Percentiles rank a stretch among this genome's conserved stretches.
phyloP scores from a whole-genome alignment of 2,329 filamentous ascomycete genomes.

The Penicillium expansum region DNA sequence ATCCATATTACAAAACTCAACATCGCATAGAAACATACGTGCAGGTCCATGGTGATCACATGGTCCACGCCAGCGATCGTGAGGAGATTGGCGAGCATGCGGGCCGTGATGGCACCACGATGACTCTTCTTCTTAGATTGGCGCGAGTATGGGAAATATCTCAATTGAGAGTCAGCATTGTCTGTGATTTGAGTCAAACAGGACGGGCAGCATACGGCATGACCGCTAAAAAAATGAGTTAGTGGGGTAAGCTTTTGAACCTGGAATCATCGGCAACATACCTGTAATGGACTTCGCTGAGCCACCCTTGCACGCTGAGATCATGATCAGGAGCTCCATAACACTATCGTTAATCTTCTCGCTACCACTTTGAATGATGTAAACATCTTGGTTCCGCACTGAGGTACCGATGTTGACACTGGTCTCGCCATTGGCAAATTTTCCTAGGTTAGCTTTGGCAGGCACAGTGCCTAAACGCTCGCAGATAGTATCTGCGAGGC shows the following conservation, averaged over 20 bases:
- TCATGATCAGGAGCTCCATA: constrained; percentile 99
- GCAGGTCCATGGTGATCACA: constrained; percentile 94
- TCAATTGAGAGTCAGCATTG: constrained; percentile 42
- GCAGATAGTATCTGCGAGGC: constrained; percentile 63
- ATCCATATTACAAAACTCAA: constrained; percentile 3
- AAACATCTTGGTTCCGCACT: constrained; percentile 97
- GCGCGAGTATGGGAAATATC: constrained; percentile 97
- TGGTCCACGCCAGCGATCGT: constrained; percentile 93
- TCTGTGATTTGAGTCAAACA: constrained; percentile 27
- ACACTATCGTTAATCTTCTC: constrained; percentile 96
- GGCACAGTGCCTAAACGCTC: constrained; percentile 61
- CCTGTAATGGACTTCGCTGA: constrained; percentile 96
- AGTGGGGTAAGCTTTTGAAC: constrained; percentile 17
- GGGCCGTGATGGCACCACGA: constrained; percentile 89
- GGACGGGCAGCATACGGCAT: constrained; percentile 46
- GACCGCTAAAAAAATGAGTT: constrained; percentile 35
- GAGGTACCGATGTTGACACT: constrained; percentile 65
- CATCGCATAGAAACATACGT: constrained; percentile 52
- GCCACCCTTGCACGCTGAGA: constrained; percentile 95
- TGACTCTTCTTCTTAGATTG: constrained; percentile 99
- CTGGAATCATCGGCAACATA: constrained; percentile 46
- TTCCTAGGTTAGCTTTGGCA: constrained; percentile 60
- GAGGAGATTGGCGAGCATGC: constrained; percentile 94
- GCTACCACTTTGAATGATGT: constrained; percentile 96
- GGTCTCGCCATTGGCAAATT: constrained; percentile 69